Conservation (phyloP, 441 rosid species). For the Eruca vesicaria region DNA sequence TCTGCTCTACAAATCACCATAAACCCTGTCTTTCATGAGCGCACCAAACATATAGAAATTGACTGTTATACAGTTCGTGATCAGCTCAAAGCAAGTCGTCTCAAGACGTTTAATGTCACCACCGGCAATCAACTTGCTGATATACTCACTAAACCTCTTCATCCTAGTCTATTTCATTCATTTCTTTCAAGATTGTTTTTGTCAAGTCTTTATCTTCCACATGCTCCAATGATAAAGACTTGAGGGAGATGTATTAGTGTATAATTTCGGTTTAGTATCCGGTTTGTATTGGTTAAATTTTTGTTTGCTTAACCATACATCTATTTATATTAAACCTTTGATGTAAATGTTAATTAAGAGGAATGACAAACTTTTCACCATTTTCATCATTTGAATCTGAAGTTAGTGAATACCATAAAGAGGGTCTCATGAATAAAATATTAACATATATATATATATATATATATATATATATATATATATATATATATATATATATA, state of each 20-base stretch:
- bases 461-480: too few species aligned
- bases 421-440: too few species aligned
- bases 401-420: too few species aligned
- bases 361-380: too few species aligned
- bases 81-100: not conserved
- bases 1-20: not conserved
- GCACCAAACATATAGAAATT: not conserved
- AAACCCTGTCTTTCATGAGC: not conserved
- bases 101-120: not conserved
- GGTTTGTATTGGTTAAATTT: not conserved
- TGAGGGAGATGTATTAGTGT: not conserved
- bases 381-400: too few species aligned
- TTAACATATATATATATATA: too few species aligned
- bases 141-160: not conserved
- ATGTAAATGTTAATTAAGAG: too few species aligned
- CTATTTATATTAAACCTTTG: too few species aligned
- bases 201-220: not conserved
- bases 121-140: not conserved
- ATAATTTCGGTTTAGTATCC: not conserved
- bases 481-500: too few species aligned
- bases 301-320: too few species aligned
- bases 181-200: not conserved
- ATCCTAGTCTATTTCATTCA: not conserved
- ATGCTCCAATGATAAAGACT: not conserved
- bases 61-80: not conserved